A percentile compares a stretch with the other conserved stretches of the same genome.
Evolutionary conservation across 2,329 filamentous ascomycete genomes (phyloP).

Genomic region (Fusarium sororula): DNA sequence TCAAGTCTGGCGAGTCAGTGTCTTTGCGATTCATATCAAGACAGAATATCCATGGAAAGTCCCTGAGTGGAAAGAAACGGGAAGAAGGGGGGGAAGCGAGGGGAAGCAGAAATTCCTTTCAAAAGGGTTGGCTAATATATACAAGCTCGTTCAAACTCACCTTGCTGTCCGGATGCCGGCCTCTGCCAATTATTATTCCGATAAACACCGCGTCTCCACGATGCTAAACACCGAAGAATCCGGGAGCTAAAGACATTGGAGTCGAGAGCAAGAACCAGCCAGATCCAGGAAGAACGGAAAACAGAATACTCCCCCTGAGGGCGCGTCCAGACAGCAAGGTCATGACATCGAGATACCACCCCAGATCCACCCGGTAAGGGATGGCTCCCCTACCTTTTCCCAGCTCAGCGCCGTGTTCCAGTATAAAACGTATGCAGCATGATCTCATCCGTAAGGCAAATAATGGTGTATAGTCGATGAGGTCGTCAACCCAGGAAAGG

Average conservation of each 20-base stretch:
- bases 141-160: slow-evolving; percentile 61
- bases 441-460: slow-evolving; percentile 45
- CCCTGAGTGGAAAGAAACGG: slow-evolving; percentile 26
- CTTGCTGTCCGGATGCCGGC: slow-evolving; percentile 61
- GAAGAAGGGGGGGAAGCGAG: slow-evolving; percentile 1
- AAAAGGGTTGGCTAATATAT: slow-evolving; percentile 59
- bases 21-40: slow-evolving; percentile 36
- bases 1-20: slow-evolving; percentile 40
- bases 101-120: slow-evolving; percentile 47
- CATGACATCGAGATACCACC: slow-evolving; percentile 39
- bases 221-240: slow-evolving; percentile 40
- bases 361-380: slow-evolving; percentile 35
- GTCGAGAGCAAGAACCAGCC: slow-evolving; percentile 39
- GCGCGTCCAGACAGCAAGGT: slow-evolving; percentile 49
- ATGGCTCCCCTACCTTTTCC: slow-evolving; percentile 42
- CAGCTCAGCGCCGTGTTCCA: slow-evolving; percentile 44
- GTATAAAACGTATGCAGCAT: slow-evolving; percentile 48
- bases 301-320: slow-evolving; percentile 43
- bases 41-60: slow-evolving; percentile 35
- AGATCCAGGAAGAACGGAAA: slow-evolving; percentile 45
- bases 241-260: slow-evolving; percentile 36
- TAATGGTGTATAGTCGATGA: slow-evolving; percentile 39
- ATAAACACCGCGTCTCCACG: slow-evolving; percentile 37
- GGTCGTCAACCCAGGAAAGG: slow-evolving; percentile 39
- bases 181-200: slow-evolving; percentile 45